Conservation (phyloP, 2,329 filamentous ascomycete genomes). For the Diaporthe australafricana region DNA sequence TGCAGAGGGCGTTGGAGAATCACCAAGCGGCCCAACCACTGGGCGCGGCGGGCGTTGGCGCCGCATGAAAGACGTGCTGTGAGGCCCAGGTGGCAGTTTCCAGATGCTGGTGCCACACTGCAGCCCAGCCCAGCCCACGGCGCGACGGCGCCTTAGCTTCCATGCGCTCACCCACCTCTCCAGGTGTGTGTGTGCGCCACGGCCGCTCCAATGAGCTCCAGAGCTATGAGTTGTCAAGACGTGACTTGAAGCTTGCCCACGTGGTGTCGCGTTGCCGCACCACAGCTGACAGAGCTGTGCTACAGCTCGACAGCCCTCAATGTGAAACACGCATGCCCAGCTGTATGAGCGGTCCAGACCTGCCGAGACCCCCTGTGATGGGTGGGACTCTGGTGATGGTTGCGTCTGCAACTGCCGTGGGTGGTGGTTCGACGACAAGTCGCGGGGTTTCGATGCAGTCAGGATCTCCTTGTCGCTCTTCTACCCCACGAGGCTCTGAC, state of each 20-base stretch:
- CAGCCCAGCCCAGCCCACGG: neutral
- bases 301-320: constrained; percentile 29
- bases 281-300: constrained; percentile 31
- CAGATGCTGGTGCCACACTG: constrained; percentile 15
- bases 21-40: neutral
- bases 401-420: constrained; percentile 32
- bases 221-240: constrained; percentile 11
- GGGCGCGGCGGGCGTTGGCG: constrained; percentile 5
- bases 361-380: constrained; percentile 16
- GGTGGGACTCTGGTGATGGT: constrained; percentile 19
- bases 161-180: neutral
- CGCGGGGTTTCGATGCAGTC: constrained; percentile 31
- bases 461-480: constrained; percentile 10
- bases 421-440: constrained; percentile 14
- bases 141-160: neutral
- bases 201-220: constrained; percentile 3
- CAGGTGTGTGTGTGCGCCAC: neutral
- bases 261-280: constrained; percentile 27
- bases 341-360: constrained; percentile 32
- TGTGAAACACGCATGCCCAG: constrained; percentile 33
- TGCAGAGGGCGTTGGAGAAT: constrained; percentile 14
- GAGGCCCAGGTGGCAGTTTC: constrained; percentile 6
- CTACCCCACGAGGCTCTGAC: neutral
- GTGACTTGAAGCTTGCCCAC: constrained; percentile 13
- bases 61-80: constrained; percentile 12